These are phyloP conservation scores for Tylopilus felleus DNA, from an alignment of 768 basidiomycete genomes.

Conservation along the genomic window DNA sequence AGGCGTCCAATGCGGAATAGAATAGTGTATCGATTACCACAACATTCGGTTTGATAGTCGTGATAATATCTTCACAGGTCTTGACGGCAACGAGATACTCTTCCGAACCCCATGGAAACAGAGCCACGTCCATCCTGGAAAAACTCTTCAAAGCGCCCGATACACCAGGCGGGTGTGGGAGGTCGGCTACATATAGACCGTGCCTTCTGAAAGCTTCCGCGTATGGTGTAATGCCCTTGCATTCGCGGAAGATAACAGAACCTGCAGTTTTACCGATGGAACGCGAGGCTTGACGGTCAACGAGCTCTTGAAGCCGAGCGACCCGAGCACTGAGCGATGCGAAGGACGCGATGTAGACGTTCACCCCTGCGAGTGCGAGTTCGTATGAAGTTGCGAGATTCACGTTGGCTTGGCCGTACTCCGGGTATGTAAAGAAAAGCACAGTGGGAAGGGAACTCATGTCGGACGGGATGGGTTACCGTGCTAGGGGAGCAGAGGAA, in stretches of 20 bases:
- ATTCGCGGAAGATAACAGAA: constrained; percentile 5
- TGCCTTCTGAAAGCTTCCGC: background rate
- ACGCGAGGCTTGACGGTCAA: background rate
- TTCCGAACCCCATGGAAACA: background rate
- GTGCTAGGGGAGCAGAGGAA: too few relatives aligned
- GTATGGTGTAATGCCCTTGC: background rate
- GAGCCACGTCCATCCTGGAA: background rate
- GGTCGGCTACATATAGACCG: background rate
- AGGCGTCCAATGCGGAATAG: too few relatives aligned
- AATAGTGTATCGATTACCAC: too few relatives aligned
- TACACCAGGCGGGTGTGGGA: constrained; percentile 1
- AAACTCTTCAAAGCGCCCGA: background rate
- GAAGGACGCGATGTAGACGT: constrained; percentile 12
- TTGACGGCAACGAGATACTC: too few relatives aligned
- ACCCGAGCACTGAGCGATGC: constrained; percentile 7
- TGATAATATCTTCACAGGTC: too few relatives aligned
- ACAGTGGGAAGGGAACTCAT: constrained; percentile 7
- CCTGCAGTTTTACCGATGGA: background rate
- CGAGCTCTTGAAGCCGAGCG: constrained; percentile 6
- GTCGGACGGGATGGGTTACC: background rate
- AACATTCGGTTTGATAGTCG: too few relatives aligned
- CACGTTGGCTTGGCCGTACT: constrained; percentile 6
- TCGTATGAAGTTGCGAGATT: constrained; percentile 12
- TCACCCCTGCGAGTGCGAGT: constrained; percentile 5
- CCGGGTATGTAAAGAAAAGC: constrained; percentile 9